Conservation (phyloP, 306 rosid species). For the Dryas drummondii region DNA sequence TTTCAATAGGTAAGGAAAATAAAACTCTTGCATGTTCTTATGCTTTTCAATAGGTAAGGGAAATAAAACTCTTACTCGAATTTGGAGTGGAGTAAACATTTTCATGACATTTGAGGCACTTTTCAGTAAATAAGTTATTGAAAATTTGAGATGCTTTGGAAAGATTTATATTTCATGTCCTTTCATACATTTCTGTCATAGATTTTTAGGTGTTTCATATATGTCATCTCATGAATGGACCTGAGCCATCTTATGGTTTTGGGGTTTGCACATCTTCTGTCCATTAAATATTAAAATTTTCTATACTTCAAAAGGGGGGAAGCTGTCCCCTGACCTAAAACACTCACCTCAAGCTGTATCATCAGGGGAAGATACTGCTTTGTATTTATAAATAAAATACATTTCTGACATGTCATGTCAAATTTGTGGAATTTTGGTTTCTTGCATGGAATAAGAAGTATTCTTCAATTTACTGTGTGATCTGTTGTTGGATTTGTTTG, state of each 20-base stretch:
- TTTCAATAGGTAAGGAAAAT: not conserved
- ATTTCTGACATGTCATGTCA: not conserved
- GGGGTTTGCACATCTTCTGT: not conserved
- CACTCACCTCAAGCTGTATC: not conserved
- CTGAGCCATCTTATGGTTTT: not conserved
- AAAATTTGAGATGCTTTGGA: not conserved
- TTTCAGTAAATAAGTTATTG: not conserved
- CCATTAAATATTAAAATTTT: too few species aligned
- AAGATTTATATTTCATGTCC: too few species aligned
- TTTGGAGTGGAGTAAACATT: not conserved
- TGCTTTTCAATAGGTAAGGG: not conserved
- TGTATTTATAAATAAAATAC: not conserved
- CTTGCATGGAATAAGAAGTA: not conserved
- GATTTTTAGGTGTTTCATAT: not conserved
- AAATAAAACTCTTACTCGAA: not conserved
- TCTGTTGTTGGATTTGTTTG: conserved; percentile 23
- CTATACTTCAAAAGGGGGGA: too few species aligned
- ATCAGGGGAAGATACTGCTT: not conserved
- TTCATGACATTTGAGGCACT: not conserved
- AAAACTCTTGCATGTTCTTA: too few species aligned
- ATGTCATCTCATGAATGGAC: not conserved
- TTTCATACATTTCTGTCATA: too few species aligned
- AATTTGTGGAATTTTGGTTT: not conserved
- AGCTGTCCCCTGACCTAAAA: too few species aligned
- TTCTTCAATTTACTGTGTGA: conserved; percentile 1